These are phyloP conservation scores for Epichloe gansuensis DNA, from an alignment of 2,329 filamentous ascomycete species.

Conservation along the genomic window DNA sequence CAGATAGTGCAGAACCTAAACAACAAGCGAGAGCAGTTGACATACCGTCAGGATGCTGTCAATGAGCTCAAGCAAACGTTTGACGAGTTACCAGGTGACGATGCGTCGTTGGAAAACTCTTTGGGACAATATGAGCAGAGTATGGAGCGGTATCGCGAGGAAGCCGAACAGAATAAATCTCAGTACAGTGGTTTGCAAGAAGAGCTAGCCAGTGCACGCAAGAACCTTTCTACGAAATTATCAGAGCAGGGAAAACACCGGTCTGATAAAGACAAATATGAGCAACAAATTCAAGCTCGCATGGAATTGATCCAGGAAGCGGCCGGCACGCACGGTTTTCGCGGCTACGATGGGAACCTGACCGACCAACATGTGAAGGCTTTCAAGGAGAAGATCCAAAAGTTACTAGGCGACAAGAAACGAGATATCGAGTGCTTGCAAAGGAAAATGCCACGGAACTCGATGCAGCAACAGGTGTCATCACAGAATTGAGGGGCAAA, in stretches of 20 bases:
- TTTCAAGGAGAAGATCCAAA: constrained; percentile 69
- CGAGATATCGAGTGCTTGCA: constrained; percentile 63
- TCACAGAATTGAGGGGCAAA: constrained; percentile 64
- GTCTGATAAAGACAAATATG: constrained; percentile 78
- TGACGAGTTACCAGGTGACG: constrained; percentile 65
- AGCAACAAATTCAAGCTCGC: constrained; percentile 63
- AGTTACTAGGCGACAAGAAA: constrained; percentile 66
- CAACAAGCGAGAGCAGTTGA: constrained; percentile 63
- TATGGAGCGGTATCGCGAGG: constrained; percentile 51
- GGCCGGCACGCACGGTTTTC: constrained; percentile 64
- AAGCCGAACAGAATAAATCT: constrained; percentile 49
- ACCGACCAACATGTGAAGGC: constrained; percentile 59
- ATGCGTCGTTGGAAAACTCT: constrained; percentile 59
- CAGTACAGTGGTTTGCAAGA: constrained; percentile 54
- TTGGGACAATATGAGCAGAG: constrained; percentile 68
- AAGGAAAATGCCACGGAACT: constrained; percentile 64
- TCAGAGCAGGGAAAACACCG: constrained; percentile 65
- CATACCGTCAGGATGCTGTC: constrained; percentile 58
- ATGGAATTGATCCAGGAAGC: constrained; percentile 66
- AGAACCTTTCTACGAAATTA: constrained; percentile 37
- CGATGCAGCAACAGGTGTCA: constrained; percentile 55
- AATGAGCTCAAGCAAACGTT: constrained; percentile 59
- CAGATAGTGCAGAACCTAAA: constrained; percentile 63
- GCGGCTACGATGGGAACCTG: constrained; percentile 71
- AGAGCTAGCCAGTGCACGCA: constrained; percentile 32